Percentiles rank a stretch among this genome's conserved stretches.
Evolutionary conservation across 371 early-diverging fungal genomes (phyloP).

Genomic region (Nematocida sp.): DNA sequence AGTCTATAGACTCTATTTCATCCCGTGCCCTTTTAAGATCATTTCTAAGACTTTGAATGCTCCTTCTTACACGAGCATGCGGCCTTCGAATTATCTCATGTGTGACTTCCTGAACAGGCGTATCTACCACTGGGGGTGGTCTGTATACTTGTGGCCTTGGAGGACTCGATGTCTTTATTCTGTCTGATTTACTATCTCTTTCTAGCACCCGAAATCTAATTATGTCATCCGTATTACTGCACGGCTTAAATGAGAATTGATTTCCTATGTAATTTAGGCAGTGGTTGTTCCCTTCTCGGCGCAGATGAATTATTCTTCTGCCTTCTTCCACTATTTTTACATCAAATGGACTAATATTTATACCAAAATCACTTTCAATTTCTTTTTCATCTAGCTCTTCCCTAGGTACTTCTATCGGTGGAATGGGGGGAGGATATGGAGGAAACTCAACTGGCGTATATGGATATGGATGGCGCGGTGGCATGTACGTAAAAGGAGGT

Average conservation of each 20-base stretch:
- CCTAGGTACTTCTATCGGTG: neutral
- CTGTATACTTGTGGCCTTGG: neutral
- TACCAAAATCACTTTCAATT: slow-evolving; percentile 6
- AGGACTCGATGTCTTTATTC: neutral
- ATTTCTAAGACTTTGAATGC: neutral
- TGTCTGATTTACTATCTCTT: slow-evolving; percentile 9
- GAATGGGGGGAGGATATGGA: neutral
- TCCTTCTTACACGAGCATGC: neutral
- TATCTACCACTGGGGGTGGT: neutral
- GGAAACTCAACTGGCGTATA: neutral
- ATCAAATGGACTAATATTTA: slow-evolving; percentile 34
- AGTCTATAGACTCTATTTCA: neutral
- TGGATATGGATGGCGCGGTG: neutral
- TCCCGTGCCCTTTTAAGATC: neutral
- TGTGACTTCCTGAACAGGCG: neutral
- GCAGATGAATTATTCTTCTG: slow-evolving; percentile 7
- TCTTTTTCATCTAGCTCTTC: neutral
- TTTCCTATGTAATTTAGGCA: slow-evolving; percentile 30
- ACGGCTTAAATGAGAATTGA: slow-evolving; percentile 35
- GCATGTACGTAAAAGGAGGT: neutral
- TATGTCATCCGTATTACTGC: neutral
- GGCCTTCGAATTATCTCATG: neutral
- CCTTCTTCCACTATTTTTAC: slow-evolving; percentile 46
- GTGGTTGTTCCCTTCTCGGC: slow-evolving; percentile 18
- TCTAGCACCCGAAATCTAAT: slow-evolving; percentile 39